These are phyloP conservation scores for Clarkia xantiana DNA, from an alignment of 345 rosid genomes.

Conservation along the genomic window DNA sequence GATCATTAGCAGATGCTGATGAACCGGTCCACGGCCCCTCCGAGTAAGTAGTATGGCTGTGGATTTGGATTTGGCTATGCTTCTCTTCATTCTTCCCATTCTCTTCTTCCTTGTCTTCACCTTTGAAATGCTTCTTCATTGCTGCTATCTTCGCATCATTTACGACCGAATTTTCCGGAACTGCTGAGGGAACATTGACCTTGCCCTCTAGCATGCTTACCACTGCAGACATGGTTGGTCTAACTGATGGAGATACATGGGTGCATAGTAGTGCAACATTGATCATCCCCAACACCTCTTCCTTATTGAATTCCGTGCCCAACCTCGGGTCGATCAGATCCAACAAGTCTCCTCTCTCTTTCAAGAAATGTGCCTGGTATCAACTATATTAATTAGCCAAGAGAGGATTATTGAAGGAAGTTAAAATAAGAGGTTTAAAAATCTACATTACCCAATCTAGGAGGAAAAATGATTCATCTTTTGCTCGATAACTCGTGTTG, in stretches of 20 bases:
- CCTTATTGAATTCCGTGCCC: background rate
- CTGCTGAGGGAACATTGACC: too few species aligned
- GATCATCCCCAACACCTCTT: background rate
- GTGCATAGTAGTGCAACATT: background rate
- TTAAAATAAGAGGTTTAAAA: background rate
- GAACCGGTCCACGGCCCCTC: too few species aligned
- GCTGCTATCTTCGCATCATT: too few species aligned
- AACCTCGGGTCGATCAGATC: background rate
- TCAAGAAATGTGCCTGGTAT: background rate
- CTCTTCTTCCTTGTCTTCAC: too few species aligned
- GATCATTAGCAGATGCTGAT: too few species aligned
- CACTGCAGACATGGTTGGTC: background rate
- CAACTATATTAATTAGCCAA: too few species aligned
- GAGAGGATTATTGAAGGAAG: background rate
- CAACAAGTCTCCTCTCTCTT: background rate
- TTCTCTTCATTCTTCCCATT: too few species aligned
- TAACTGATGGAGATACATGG: background rate
- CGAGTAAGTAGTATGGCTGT: too few species aligned
- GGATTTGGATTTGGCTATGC: too few species aligned
- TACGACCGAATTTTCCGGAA: too few species aligned
- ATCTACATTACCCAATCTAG: constrained; percentile 6
- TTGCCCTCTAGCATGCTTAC: constrained; percentile 5
- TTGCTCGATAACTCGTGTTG: constrained; percentile 1
- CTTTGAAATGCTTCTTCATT: too few species aligned
- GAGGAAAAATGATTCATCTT: constrained; percentile 2